Conservation (phyloP, 2,329 filamentous ascomycete species). For the Microcyclospora tardicrescens region DNA sequence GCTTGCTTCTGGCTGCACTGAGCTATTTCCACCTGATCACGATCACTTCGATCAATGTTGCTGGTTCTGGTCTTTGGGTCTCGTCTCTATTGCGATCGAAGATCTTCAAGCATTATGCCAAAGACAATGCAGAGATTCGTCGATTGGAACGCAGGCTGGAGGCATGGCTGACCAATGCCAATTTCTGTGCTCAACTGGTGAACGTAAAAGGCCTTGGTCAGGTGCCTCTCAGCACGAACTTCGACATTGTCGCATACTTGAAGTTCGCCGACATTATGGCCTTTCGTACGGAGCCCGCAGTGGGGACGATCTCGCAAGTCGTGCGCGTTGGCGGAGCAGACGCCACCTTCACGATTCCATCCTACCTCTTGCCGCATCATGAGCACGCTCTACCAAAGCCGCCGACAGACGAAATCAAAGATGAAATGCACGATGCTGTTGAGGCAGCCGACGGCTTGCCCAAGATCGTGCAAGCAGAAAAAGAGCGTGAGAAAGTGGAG, state of each 20-base stretch:
- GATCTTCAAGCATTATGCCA: slow-evolving; percentile 38
- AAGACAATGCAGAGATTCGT: slow-evolving; percentile 32
- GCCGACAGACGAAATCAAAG: slow-evolving; percentile 23
- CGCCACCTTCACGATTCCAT: slow-evolving; percentile 35
- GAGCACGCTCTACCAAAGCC: slow-evolving; percentile 38
- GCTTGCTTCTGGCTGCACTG: slow-evolving; percentile 35
- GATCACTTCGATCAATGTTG: slow-evolving; percentile 38
- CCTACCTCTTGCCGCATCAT: slow-evolving; percentile 41
- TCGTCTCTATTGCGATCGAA: slow-evolving; percentile 34
- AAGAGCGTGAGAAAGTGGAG: slow-evolving; percentile 27
- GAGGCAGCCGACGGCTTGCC: slow-evolving; percentile 32
- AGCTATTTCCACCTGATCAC: slow-evolving; percentile 41
- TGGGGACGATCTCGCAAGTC: slow-evolving; percentile 34
- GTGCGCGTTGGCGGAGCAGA: slow-evolving; percentile 40
- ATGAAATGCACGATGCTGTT: slow-evolving; percentile 26
- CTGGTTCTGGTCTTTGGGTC: slow-evolving; percentile 39
- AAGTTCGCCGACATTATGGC: slow-evolving; percentile 37
- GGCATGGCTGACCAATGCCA: slow-evolving; percentile 39
- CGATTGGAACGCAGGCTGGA: slow-evolving; percentile 35
- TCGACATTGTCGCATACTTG: slow-evolving; percentile 35
- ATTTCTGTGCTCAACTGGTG: slow-evolving; percentile 38
- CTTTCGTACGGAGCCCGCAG: slow-evolving; percentile 32
- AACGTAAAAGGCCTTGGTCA: slow-evolving; percentile 33
- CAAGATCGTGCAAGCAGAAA: slow-evolving; percentile 28
- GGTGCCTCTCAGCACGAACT: slow-evolving; percentile 36